These are phyloP conservation scores for Solanum virginianum DNA, from an alignment of 257 asterid species.

Conservation along the genomic window DNA sequence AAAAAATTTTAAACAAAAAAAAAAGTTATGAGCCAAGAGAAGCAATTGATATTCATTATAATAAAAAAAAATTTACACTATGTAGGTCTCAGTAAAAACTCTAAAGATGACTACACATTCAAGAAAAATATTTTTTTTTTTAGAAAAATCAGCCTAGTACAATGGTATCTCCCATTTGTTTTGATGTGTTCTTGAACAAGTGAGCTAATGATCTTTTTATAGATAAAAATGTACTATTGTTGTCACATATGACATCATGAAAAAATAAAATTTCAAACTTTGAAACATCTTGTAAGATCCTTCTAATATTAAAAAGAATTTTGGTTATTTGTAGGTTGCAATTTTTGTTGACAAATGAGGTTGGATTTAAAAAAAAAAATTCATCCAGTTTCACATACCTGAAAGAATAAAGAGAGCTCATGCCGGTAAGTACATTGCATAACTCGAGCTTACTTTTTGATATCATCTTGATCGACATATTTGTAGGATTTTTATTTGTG, in stretches of 20 bases:
- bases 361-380: background rate
- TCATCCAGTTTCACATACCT: background rate
- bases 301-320: too few relatives aligned
- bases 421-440: background rate
- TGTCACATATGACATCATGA: too few relatives aligned
- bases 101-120: background rate
- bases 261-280: too few relatives aligned
- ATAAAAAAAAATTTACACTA: background rate
- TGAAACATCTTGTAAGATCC: too few relatives aligned
- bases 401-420: background rate
- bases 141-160: too few relatives aligned
- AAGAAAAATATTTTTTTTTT: background rate
- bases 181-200: background rate
- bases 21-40: background rate
- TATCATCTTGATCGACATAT: background rate
- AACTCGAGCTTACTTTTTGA: background rate
- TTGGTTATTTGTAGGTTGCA: too few relatives aligned
- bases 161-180: background rate
- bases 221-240: too few relatives aligned
- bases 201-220: too few relatives aligned
- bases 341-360: background rate
- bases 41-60: background rate
- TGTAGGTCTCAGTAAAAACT: background rate
- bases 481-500: background rate
- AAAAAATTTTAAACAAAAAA: accelerated